Evolutionary conservation across 768 basidiomycete species (phyloP).

Genomic region (Collybiopsis luxurians): DNA sequence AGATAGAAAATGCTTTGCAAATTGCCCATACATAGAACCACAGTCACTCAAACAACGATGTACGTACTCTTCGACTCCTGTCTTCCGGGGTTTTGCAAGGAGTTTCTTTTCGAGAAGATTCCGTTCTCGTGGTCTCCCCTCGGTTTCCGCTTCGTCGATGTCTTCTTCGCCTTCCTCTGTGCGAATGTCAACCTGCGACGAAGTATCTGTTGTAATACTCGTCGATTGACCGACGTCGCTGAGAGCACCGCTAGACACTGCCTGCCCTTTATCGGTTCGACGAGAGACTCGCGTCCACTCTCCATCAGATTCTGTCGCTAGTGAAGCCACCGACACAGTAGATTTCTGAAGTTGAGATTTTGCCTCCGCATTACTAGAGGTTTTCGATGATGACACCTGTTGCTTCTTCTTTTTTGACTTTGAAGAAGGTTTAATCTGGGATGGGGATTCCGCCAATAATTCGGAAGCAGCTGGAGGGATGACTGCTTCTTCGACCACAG

Average conservation of each 20-base stretch:
- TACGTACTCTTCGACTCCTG: conserved; percentile 69
- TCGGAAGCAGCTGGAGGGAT: neutral
- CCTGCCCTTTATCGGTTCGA: neutral
- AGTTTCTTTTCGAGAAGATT: conserved; percentile 57
- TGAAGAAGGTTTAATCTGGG: neutral
- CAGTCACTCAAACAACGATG: neutral
- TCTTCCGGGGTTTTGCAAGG: conserved; percentile 62
- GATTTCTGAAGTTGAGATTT: conserved; percentile 6
- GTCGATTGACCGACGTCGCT: conserved; percentile 4
- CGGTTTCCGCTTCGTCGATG: conserved; percentile 20
- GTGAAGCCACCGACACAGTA: conserved; percentile 1
- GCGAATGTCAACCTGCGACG: conserved; percentile 7
- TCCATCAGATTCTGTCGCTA: conserved; percentile 3
- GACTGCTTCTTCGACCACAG: neutral
- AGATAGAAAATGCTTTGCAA: neutral
- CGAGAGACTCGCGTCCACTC: conserved; percentile 5
- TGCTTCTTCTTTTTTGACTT: conserved; percentile 6
- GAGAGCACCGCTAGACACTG: neutral
- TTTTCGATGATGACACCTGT: neutral
- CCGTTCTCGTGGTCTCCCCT: neutral
- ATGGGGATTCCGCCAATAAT: neutral
- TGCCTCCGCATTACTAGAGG: neutral
- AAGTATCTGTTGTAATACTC: conserved; percentile 1
- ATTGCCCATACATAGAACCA: neutral
- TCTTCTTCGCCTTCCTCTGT: conserved; percentile 8